Evolutionary conservation across 2,329 filamentous ascomycete species (phyloP), one percentile per base, ranked within the genome.

Genomic region (Neonectria faginata): DNA sequence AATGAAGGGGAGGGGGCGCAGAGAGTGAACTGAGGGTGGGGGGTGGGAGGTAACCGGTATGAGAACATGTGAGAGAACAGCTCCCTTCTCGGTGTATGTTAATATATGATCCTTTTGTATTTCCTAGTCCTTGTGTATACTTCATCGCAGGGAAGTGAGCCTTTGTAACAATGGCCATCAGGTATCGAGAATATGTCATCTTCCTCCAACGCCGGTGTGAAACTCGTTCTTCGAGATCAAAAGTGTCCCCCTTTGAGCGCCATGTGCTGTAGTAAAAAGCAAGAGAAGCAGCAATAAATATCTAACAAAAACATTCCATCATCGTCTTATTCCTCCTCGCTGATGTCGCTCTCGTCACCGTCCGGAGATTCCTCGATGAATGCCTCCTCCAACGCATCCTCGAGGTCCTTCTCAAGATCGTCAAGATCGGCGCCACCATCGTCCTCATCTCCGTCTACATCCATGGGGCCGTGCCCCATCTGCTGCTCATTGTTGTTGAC

Each of bases 291-390:
- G 31, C 31, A 22, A 22, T 55, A 42, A 2, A 44, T 45, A 61
- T 27, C 16, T 45, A 59, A 33, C 12, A 50, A 51, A n/a, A 55
- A 50, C 31, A 54, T 14, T 18, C 33, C 20, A 52, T 20, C 36
- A n/a, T 12, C 4, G 27, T 6, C 22, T 67, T 78, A 90, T 74
- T 90, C 88, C 75, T 90, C 88, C 74, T 90, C 88, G 68, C 88
- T 90, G 58, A 90, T 88, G 70, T 89, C 87, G 68, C 88, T 90
- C 75, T 90, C 88, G 57, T 88, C 86, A 42, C 82, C 84, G 27
- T 83, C 82, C 29, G 83, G 80, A 65, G 80, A 84, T 39, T 81
- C 85, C 27, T 84, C 81, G 65, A 84, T 80, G 69, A 42, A 42
- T 4, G 39, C 39, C 70, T 88, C 86, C 56, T 77, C 78, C 71